A percentile compares a stretch with the other conserved stretches of the same genome.
Conservation (phyloP, 2,329 filamentous ascomycete genomes). For the Dothistroma pini region DNA sequence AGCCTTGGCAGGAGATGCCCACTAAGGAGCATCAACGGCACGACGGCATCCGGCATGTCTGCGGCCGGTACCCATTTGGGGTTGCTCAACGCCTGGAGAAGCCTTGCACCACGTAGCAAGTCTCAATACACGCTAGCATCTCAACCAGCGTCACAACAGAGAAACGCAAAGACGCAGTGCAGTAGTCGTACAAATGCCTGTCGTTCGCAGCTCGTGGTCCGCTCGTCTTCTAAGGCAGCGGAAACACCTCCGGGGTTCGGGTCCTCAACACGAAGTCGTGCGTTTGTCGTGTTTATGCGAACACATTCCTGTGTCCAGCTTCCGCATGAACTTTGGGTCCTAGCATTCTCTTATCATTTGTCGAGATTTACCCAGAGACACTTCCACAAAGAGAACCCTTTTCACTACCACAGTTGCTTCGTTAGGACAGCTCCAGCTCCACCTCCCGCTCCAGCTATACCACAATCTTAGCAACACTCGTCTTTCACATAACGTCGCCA, state of each 20-base stretch:
- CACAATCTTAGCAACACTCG: background rate
- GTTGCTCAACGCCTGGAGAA: constrained; percentile 9
- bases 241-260: background rate
- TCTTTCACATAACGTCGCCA: background rate
- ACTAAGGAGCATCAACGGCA: constrained; percentile 7
- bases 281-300: constrained; percentile 4
- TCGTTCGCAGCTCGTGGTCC: constrained; percentile 7
- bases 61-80: constrained; percentile 3
- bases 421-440: background rate
- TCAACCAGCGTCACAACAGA: constrained; percentile 11
- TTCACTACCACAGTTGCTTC: background rate
- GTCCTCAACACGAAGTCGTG: constrained; percentile 1
- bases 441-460: background rate
- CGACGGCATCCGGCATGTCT: constrained; percentile 5
- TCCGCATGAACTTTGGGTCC: constrained; percentile 1
- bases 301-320: constrained; percentile 5
- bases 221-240: background rate
- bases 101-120: constrained; percentile 5
- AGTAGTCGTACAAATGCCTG: constrained; percentile 13
- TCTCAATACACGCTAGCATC: constrained; percentile 13
- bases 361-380: background rate
- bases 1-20: constrained; percentile 12
- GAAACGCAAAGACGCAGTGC: constrained; percentile 2
- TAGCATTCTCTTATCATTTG: constrained; percentile 2
- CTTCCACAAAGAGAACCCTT: background rate